phyloP scores from a whole-genome alignment of 176 grass and related monocot genomes.

The Zoysia japonica region DNA sequence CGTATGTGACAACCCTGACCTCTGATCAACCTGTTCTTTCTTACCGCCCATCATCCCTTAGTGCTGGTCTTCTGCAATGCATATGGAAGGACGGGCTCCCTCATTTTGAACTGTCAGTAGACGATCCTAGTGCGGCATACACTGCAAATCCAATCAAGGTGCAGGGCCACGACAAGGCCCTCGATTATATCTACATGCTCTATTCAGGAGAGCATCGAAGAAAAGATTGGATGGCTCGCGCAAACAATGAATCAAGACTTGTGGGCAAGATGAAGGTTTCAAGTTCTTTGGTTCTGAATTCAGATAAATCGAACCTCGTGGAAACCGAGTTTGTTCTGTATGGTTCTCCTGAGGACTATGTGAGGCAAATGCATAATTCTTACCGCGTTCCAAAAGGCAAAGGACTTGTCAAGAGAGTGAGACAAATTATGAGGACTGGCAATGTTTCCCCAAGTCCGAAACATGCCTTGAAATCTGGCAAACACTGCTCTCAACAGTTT shows the following conservation, averaged over 20 bases:
- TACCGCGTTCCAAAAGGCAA: slow-evolving; percentile 48
- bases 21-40: slow-evolving; percentile 39
- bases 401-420: slow-evolving; percentile 56
- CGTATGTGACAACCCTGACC: slow-evolving; percentile 8
- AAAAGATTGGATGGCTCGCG: slow-evolving; percentile 49
- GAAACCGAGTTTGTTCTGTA: slow-evolving; percentile 81
- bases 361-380: slow-evolving; percentile 46
- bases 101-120: slow-evolving; percentile 62
- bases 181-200: slow-evolving; percentile 73
- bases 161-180: slow-evolving; percentile 28
- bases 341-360: slow-evolving; percentile 62
- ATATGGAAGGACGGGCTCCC: slow-evolving; percentile 65
- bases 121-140: slow-evolving; percentile 51
- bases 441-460: slow-evolving; percentile 52
- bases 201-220: slow-evolving; percentile 48
- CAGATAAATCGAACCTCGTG: slow-evolving; percentile 32
- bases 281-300: slow-evolving; percentile 51
- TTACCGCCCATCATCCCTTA: slow-evolving; percentile 37
- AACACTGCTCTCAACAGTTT: slow-evolving; percentile 42
- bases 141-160: slow-evolving; percentile 49
- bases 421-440: slow-evolving; percentile 61
- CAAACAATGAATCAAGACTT: slow-evolving; percentile 44
- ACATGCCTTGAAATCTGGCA: slow-evolving; percentile 42
- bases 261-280: slow-evolving; percentile 76
- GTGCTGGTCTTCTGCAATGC: slow-evolving; percentile 60